These are phyloP conservation scores for Tricholoma terreum DNA, from an alignment of 768 basidiomycete species.

Conservation along the genomic window DNA sequence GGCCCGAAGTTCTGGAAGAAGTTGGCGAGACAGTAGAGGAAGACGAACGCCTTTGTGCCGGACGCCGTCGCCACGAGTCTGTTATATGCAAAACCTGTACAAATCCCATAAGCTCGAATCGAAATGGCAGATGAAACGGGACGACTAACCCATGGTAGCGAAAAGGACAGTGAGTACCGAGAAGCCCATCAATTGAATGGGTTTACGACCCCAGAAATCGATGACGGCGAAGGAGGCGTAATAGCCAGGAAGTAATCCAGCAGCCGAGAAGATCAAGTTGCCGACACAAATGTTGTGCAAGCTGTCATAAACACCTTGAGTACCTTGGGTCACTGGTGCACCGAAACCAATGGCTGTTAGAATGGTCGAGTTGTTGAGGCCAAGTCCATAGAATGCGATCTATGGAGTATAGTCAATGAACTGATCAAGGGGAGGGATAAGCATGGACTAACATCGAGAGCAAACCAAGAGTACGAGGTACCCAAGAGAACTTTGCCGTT, in stretches of 20 bases:
- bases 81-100: conserved; percentile 63
- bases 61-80: conserved; percentile 42
- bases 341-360: conserved; percentile 76
- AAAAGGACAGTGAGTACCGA: conserved; percentile 61
- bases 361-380: conserved; percentile 79
- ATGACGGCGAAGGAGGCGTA: conserved; percentile 63
- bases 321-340: conserved; percentile 30
- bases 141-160: conserved; percentile 58
- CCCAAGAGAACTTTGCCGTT: conserved; percentile 81
- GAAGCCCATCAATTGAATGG: conserved; percentile 82
- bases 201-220: conserved; percentile 79
- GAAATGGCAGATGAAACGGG: background rate
- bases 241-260: conserved; percentile 83
- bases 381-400: conserved; percentile 88
- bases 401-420: conserved; percentile 20
- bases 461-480: conserved; percentile 84
- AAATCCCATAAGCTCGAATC: background rate
- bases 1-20: conserved; percentile 92
- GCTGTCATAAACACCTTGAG: conserved; percentile 47
- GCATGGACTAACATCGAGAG: conserved; percentile 61
- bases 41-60: conserved; percentile 62
- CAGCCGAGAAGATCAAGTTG: conserved; percentile 72
- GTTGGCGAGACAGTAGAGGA: conserved; percentile 83
- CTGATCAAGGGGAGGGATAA: background rate
- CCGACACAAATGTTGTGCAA: conserved; percentile 68